Evolutionary conservation across 768 basidiomycete species (phyloP).

Genomic region (Tricholoma matsutake): DNA sequence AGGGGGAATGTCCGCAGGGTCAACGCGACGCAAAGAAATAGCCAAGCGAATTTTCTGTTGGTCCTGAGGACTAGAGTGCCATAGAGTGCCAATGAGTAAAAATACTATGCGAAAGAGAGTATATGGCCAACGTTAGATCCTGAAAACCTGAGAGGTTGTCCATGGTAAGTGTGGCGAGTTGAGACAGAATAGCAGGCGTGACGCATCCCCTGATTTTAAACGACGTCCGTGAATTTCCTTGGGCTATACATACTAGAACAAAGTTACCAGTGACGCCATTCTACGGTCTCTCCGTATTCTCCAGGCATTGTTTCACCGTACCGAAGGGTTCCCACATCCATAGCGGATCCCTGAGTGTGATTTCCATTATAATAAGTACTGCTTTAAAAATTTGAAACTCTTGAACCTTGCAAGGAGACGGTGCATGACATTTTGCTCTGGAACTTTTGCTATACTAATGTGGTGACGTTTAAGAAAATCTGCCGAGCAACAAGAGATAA

Average conservation of each 20-base stretch:
- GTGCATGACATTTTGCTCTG: slow-evolving; percentile 66
- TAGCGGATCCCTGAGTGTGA: slow-evolving; percentile 36
- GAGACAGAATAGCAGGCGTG: slow-evolving; percentile 50
- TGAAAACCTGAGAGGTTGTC: slow-evolving; percentile 49
- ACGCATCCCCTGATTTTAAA: slow-evolving; percentile 63
- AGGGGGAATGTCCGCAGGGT: slow-evolving; percentile 53
- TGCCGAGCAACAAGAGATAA: background rate
- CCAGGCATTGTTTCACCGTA: slow-evolving; percentile 51
- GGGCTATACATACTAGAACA: background rate
- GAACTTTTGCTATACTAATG: slow-evolving; percentile 69
- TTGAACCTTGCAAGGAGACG: slow-evolving; percentile 50
- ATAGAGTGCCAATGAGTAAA: slow-evolving; percentile 20
- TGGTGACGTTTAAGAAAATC: background rate
- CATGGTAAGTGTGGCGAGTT: slow-evolving; percentile 43
- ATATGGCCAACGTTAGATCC: slow-evolving; percentile 43
- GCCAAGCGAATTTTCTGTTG: slow-evolving; percentile 62
- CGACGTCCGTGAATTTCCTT: slow-evolving; percentile 4
- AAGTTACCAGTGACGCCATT: slow-evolving; percentile 76
- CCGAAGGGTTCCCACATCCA: slow-evolving; percentile 58
- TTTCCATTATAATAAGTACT: background rate
- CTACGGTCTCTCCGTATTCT: slow-evolving; percentile 58
- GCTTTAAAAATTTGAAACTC: background rate
- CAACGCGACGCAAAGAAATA: slow-evolving; percentile 49
- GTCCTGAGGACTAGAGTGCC: slow-evolving; percentile 47
- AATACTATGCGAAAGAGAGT: background rate